Conservation (phyloP, 148 eudicot genomes). For the Camellia granthamiana region DNA sequence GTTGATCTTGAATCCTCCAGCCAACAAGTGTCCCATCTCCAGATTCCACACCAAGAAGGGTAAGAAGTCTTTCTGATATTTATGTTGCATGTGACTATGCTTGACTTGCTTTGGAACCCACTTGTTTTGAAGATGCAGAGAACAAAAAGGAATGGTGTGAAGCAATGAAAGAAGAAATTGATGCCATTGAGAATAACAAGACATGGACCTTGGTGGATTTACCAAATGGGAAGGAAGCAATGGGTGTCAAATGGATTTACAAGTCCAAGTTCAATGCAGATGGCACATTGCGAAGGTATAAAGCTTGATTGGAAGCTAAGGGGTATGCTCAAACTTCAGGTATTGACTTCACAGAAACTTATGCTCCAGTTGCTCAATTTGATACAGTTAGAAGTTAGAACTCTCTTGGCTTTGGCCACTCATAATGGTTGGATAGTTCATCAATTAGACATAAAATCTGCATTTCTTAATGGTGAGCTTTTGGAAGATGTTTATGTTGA, state of each 20-base stretch:
- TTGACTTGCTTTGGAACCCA: background rate
- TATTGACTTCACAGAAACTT: background rate
- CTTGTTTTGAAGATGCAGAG: background rate
- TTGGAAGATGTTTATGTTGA: too few relatives aligned
- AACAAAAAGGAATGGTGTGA: background rate
- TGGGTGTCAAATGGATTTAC: constrained; percentile 6
- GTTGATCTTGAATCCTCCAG: too few relatives aligned
- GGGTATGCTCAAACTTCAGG: background rate
- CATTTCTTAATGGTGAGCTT: constrained; percentile 11
- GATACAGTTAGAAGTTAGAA: background rate
- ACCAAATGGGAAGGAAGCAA: constrained; percentile 4
- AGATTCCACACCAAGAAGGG: too few relatives aligned
- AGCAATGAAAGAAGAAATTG: background rate
- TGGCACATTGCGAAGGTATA: background rate
- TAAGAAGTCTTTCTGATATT: too few relatives aligned
- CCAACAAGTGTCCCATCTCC: too few relatives aligned
- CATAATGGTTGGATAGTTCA: background rate
- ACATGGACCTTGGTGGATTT: background rate
- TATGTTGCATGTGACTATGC: background rate
- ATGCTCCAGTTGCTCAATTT: background rate
- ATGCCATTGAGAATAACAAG: background rate
- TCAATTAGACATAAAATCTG: constrained; percentile 8
- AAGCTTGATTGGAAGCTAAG: background rate
- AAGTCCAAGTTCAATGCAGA: background rate
- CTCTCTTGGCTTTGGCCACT: constrained; percentile 4